These are phyloP conservation scores for Chrysosporium keratinophilum DNA, from an alignment of 2,329 filamentous ascomycete species.

Conservation along the genomic window DNA sequence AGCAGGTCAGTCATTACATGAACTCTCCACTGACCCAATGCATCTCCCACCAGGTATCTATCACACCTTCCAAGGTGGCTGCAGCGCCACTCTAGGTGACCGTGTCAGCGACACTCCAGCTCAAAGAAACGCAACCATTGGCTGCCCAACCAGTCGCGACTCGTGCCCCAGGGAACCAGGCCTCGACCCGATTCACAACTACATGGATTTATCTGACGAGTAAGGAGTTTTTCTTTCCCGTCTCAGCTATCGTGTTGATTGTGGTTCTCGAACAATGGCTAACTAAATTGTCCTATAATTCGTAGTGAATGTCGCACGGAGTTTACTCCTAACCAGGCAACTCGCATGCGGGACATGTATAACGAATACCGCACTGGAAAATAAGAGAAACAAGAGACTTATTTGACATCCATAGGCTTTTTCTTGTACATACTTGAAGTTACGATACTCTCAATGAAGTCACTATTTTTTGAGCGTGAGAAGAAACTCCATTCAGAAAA, in stretches of 20 bases:
- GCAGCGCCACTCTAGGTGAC: constrained; percentile 33
- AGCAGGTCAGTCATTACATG: not conserved
- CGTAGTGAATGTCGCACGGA: constrained; percentile 2
- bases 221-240: constrained; percentile 36
- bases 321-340: constrained; percentile 8
- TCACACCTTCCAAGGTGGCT: constrained; percentile 37
- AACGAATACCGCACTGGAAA: constrained; percentile 3
- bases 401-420: too few relatives aligned
- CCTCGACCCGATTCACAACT: constrained; percentile 47
- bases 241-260: constrained; percentile 25
- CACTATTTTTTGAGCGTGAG: too few relatives aligned
- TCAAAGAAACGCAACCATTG: constrained; percentile 48
- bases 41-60: constrained; percentile 21
- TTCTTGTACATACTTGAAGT: too few relatives aligned
- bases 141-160: constrained; percentile 44
- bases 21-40: not conserved
- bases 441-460: too few relatives aligned
- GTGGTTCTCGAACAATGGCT: constrained; percentile 1
- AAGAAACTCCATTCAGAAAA: too few relatives aligned
- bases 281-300: not conserved
- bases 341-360: constrained; percentile 8
- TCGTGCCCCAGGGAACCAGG: constrained; percentile 40
- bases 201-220: constrained; percentile 48
- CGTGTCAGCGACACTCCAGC: constrained; percentile 38
- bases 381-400: not conserved